phyloP scores from a whole-genome alignment of 2,329 filamentous ascomycete species.

The Diaporthe batatas region DNA sequence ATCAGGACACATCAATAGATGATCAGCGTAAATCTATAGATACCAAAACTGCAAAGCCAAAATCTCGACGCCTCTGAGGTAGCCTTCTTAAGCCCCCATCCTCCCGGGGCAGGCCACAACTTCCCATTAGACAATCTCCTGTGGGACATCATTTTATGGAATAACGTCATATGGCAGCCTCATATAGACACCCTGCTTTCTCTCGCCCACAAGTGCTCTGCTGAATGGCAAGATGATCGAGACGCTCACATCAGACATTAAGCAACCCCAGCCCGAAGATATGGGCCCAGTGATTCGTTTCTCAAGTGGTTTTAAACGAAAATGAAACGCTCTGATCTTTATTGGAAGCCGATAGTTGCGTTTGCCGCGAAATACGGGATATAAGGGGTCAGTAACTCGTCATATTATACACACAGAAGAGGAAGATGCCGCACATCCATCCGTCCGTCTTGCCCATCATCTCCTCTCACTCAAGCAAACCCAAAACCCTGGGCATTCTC shows the following conservation, averaged over 20 bases:
- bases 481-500: slow-evolving; percentile 93
- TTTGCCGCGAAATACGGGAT: background rate
- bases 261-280: background rate
- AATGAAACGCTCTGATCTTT: background rate
- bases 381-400: background rate
- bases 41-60: slow-evolving; percentile 29
- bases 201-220: no score
- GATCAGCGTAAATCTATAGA: slow-evolving; percentile 33
- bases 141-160: no score
- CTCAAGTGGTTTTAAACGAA: background rate
- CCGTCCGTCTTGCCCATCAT: background rate
- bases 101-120: no score
- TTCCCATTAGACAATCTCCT: no score
- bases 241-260: background rate
- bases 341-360: background rate
- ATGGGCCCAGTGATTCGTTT: background rate
- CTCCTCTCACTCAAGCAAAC: slow-evolving; percentile 63
- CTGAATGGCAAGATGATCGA: no score
- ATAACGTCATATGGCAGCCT: no score
- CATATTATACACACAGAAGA: slow-evolving; percentile 8
- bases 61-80: background rate
- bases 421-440: background rate
- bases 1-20: slow-evolving; percentile 30
- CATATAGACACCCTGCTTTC: no score
- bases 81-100: background rate